These are phyloP conservation scores for Cercis canadensis DNA, from an alignment of 306 rosid species.

Conservation along the genomic window DNA sequence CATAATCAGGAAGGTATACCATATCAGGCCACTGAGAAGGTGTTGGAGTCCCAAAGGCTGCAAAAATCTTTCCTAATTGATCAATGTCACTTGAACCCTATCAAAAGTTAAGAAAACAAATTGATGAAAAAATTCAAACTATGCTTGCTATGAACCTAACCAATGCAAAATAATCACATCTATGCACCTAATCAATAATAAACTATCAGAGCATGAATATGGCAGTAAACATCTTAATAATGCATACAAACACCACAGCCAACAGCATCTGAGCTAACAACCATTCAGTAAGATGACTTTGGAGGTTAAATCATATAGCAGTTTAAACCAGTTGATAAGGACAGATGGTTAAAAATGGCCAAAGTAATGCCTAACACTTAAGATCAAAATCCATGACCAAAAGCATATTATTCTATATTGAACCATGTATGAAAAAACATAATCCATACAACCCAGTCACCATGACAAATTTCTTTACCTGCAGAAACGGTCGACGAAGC, in stretches of 20 bases:
- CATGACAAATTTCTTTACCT: constrained; percentile 54
- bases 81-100: constrained; percentile 97
- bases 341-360: constrained; percentile 11
- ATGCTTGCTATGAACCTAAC: too few relatives aligned
- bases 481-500: constrained; percentile 90
- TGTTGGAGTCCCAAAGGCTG: constrained; percentile 94
- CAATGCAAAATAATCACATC: too few relatives aligned
- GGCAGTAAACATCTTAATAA: too few relatives aligned
- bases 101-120: constrained; percentile 29
- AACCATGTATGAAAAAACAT: constrained; percentile 2
- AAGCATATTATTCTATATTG: too few relatives aligned
- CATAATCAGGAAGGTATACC: constrained; percentile 87
- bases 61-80: constrained; percentile 93
- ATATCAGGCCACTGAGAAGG: constrained; percentile 96
- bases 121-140: constrained; percentile 17
- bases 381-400: not conserved
- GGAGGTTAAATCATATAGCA: constrained; percentile 12
- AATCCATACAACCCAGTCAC: constrained; percentile 12
- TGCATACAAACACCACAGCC: constrained; percentile 27
- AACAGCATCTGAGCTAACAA: constrained; percentile 24
- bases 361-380: not conserved
- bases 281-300: constrained; percentile 13
- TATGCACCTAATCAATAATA: too few relatives aligned
- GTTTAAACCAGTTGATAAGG: not conserved
- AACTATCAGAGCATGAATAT: too few relatives aligned